A percentile compares a stretch with the other conserved stretches of the same genome.
Evolutionary conservation across 2,329 filamentous ascomycete genomes (phyloP).

Genomic region (Aspergillus fructus): DNA sequence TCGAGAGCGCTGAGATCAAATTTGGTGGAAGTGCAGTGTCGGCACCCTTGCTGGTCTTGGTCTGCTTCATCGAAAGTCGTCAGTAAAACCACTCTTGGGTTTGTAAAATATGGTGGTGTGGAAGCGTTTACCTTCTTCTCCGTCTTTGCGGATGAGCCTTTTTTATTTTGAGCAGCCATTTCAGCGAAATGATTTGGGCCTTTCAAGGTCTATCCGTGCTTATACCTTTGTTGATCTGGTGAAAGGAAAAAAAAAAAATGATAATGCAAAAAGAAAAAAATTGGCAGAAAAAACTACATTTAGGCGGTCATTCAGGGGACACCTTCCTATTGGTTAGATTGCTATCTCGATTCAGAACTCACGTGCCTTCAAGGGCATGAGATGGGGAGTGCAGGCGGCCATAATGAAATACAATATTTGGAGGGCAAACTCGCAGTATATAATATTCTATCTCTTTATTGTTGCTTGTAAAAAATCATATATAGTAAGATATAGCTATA

Average conservation of each 20-base stretch:
- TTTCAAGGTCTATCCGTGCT: neutral
- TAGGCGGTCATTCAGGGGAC: conserved; percentile 23
- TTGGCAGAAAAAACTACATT: conserved; percentile 19
- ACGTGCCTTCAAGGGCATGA: neutral
- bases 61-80: conserved; percentile 11
- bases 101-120: neutral
- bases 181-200: conserved; percentile 3
- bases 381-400: neutral
- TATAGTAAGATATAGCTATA: neutral
- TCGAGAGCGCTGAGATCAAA: conserved; percentile 65
- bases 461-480: neutral
- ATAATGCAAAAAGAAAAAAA: conserved; percentile 20
- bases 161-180: conserved; percentile 31
- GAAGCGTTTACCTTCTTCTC: conserved; percentile 21
- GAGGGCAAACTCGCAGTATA: neutral
- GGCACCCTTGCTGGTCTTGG: conserved; percentile 1
- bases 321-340: conserved; percentile 22
- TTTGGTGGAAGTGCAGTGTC: conserved; percentile 53
- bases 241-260: conserved; percentile 21
- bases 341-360: conserved; percentile 4
- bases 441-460: neutral
- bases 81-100: conserved; percentile 2
- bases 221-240: conserved; percentile 4
- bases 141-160: conserved; percentile 22
- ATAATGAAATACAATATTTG: neutral